These are phyloP conservation scores for Bipolaris sorokiniana DNA, from an alignment of 2,329 filamentous ascomycete species.

Conservation along the genomic window DNA sequence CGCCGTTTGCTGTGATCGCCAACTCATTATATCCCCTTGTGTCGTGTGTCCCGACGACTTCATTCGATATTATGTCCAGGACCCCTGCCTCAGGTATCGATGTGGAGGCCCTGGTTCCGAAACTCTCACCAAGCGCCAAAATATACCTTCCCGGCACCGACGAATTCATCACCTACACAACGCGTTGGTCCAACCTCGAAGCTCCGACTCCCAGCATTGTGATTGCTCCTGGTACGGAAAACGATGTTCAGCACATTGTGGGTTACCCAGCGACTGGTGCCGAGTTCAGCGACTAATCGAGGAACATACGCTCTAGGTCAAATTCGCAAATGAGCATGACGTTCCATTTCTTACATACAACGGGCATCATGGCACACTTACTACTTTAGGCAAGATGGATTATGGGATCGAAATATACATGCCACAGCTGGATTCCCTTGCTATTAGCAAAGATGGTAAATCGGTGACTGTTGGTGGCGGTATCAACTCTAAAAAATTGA, in stretches of 20 bases:
- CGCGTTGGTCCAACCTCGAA: conserved; percentile 26
- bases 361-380: conserved; percentile 60
- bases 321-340: conserved; percentile 55
- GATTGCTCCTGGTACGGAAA: conserved; percentile 26
- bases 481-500: conserved; percentile 54
- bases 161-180: conserved; percentile 19
- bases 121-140: conserved; percentile 21
- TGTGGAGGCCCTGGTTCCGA: conserved; percentile 21
- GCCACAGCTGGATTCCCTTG: conserved; percentile 53
- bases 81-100: conserved; percentile 25
- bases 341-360: conserved; percentile 62
- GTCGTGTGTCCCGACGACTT: neutral
- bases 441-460: conserved; percentile 52
- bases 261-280: neutral
- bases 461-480: conserved; percentile 60
- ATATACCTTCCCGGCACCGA: conserved; percentile 25
- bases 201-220: conserved; percentile 28
- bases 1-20: neutral
- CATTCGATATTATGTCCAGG: conserved; percentile 1
- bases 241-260: conserved; percentile 31
- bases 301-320: conserved; percentile 45
- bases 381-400: conserved; percentile 57
- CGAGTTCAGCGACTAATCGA: neutral
- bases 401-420: conserved; percentile 60
- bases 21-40: neutral